A percentile compares a stretch with the other conserved stretches of the same genome.
These are phyloP conservation scores for Penicillium sp. DNA, from an alignment of 2,329 filamentous ascomycete genomes.

Conservation along the genomic window DNA sequence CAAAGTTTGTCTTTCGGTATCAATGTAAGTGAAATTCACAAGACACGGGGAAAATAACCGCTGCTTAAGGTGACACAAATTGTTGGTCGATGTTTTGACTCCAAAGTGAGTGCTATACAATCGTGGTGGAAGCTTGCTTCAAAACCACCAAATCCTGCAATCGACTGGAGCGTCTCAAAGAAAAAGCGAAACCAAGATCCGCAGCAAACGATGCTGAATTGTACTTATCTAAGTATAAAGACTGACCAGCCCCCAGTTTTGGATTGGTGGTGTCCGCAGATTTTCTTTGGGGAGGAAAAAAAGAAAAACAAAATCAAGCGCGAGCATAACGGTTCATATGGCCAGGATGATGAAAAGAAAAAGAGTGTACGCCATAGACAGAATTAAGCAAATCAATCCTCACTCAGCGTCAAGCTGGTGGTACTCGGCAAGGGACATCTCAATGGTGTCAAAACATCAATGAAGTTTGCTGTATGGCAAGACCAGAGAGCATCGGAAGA, in stretches of 20 bases:
- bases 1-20: too few species aligned
- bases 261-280: background rate
- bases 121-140: too few species aligned
- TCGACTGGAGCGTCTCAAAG: background rate
- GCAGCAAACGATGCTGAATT: background rate
- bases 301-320: background rate
- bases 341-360: background rate
- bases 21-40: too few species aligned
- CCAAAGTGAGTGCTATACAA: too few species aligned
- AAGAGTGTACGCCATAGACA: slow-evolving; percentile 7
- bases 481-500: background rate
- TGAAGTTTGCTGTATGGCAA: background rate
- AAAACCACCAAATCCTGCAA: too few species aligned
- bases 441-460: background rate
- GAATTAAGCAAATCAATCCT: background rate
- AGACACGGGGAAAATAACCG: background rate
- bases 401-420: background rate
- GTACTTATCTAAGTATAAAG: background rate
- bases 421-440: background rate
- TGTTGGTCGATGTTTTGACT: too few species aligned
- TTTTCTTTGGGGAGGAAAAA: background rate
- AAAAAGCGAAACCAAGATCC: background rate
- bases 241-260: background rate
- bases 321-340: background rate
- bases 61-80: too few species aligned